Percentiles rank a stretch among this genome's conserved stretches.
Evolutionary conservation across 2,329 filamentous ascomycete species (phyloP).

Genomic region (Basipetospora chlamydospora): DNA sequence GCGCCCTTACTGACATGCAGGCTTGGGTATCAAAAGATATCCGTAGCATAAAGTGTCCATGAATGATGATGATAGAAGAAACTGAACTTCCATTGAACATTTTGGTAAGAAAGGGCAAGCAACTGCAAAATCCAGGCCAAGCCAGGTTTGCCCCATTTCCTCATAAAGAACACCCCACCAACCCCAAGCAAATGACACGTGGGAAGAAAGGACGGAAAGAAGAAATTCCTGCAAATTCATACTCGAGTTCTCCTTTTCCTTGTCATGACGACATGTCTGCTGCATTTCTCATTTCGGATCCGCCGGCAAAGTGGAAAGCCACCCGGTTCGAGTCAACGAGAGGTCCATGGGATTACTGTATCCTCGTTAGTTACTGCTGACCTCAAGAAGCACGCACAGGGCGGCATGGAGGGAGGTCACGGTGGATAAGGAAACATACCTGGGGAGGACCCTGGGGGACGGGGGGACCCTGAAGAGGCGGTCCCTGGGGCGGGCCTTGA

Average conservation of each 20-base stretch:
- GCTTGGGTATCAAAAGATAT: slow-evolving; percentile 5
- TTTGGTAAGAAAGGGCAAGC: slow-evolving; percentile 4
- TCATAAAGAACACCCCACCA: slow-evolving; percentile 5
- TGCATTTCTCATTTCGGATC: slow-evolving; percentile 5
- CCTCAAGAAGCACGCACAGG: no score
- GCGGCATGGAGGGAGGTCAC: no score
- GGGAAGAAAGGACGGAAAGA: slow-evolving; percentile 1
- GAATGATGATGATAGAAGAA: slow-evolving; percentile 4
- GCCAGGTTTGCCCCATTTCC: no score
- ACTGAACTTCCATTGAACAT: slow-evolving; percentile 3
- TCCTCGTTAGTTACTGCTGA: neutral
- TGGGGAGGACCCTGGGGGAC: slow-evolving; percentile 24
- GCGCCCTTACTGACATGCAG: slow-evolving; percentile 5
- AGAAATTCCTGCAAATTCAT: slow-evolving; percentile 5
- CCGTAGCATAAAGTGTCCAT: slow-evolving; percentile 6
- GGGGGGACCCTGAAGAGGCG: slow-evolving; percentile 21
- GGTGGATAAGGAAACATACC: no score
- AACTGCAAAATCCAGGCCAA: slow-evolving; percentile 4
- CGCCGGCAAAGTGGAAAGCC: neutral
- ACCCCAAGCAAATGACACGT: slow-evolving; percentile 4
- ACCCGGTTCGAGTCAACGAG: neutral
- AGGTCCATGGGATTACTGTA: neutral
- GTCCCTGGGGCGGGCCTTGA: slow-evolving; percentile 22
- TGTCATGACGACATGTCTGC: slow-evolving; percentile 3
- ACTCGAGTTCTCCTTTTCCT: slow-evolving; percentile 6